Evolutionary conservation across 805 yeast species (phyloP), one percentile per base, ranked within the genome.

Genomic region (Saturnispora halmiae): DNA sequence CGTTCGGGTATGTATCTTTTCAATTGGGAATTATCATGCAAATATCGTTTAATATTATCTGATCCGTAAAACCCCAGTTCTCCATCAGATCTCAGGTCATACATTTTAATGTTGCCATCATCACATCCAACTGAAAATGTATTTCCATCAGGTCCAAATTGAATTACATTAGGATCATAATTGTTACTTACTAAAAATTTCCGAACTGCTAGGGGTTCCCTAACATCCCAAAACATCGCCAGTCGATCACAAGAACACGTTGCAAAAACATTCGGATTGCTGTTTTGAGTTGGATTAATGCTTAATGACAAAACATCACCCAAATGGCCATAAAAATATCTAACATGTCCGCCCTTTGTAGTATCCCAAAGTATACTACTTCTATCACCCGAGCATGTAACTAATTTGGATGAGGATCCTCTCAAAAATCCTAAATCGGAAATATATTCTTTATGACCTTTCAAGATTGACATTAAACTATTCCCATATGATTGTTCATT

Each of bases 351-450:
- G 1, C 83, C 79, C 48, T 73, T 74, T 8, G 69, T 65, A 19
- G 85, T 67, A 58, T 88, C 95, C 96, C 96, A 88, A 39, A 79
- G 56, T 1, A 72, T 70, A 51, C 85, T 73, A 1, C 90, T 75
- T 78, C 79, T 73, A 57, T 87, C 96, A 3, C 95, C 95, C 31
- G 88, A 78, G 1, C 80, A 71, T 0, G 94, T 82, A 14, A 86
- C 52, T 0, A 85, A 56, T 22, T 65, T 66, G 4, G 45, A 39
- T 6, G 68, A 59, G 45, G 79, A 72, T n/a, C 41, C 37, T 41
- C 66, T 65, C n/a, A 80, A 42, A 53, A 86, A 88, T 35, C 75
- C 78, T 46, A 83, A 68, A 48, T 78, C 85, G 0, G 90, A 77
- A 4, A 88, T 73, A 55, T 86, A 88, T 34, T 92, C 90, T 6